phyloP scores from a whole-genome alignment of 345 rosid species.

The Pistacia vera region DNA sequence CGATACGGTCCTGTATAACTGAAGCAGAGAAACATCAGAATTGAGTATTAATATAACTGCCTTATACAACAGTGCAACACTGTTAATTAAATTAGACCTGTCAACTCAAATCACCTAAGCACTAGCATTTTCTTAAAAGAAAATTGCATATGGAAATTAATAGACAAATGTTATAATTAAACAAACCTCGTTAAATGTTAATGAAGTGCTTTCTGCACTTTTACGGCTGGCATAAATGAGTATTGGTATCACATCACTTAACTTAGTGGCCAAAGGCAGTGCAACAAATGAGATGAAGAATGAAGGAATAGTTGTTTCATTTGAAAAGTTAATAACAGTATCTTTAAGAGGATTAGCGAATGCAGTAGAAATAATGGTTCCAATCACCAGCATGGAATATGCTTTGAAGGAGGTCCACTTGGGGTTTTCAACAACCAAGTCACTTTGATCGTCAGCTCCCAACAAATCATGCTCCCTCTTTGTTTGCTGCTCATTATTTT shows the following conservation, averaged over 20 bases:
- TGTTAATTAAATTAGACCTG: too few relatives aligned
- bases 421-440: conserved; percentile 51
- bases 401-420: conserved; percentile 71
- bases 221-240: conserved; percentile 83
- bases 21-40: too few relatives aligned
- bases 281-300: conserved; percentile 94
- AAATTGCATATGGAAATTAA: too few relatives aligned
- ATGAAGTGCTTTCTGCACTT: conserved; percentile 71
- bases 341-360: conserved; percentile 98
- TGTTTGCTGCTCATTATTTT: too few relatives aligned
- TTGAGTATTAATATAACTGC: too few relatives aligned
- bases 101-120: too few relatives aligned
- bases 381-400: conserved; percentile 57
- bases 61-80: too few relatives aligned
- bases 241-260: conserved; percentile 92
- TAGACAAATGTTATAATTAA: too few relatives aligned
- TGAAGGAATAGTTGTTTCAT: conserved; percentile 85
- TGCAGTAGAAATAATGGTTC: conserved; percentile 83
- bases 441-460: too few relatives aligned
- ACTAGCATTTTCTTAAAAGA: too few relatives aligned
- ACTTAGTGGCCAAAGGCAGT: conserved; percentile 90
- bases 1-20: too few relatives aligned
- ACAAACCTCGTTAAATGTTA: conserved; percentile 88
- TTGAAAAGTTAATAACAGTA: conserved; percentile 84
- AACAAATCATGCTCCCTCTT: too few relatives aligned